Conservation (phyloP, 495 filamentous ascomycete genomes). For the Lophium mytilinum region DNA sequence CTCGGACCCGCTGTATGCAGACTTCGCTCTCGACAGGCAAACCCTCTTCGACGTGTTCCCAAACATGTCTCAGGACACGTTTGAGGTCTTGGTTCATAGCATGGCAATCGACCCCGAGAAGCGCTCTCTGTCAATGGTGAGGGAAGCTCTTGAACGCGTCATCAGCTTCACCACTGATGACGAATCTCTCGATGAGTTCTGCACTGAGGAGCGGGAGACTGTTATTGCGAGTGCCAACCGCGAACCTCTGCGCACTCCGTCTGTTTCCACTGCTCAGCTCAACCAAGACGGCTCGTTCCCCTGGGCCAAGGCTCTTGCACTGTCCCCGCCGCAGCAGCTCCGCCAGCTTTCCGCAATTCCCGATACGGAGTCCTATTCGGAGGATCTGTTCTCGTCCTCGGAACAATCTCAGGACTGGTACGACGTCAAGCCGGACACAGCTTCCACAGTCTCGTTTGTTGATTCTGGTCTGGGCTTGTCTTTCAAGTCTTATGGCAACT, state of each 20-base stretch:
- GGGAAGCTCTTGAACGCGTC: constrained; percentile 64
- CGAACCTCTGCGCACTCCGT: constrained; percentile 92
- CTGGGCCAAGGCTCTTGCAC: constrained; percentile 86
- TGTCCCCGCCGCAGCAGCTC: constrained; percentile 59
- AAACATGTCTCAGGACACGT: constrained; percentile 96
- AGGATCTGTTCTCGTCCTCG: constrained; percentile 81
- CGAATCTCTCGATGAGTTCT: constrained; percentile 87
- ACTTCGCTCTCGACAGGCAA: constrained; percentile 86
- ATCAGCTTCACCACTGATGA: constrained; percentile 94
- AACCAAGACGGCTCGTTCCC: constrained; percentile 79
- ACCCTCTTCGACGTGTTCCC: constrained; percentile 97
- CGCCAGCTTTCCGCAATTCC: constrained; percentile 84
- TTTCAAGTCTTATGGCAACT: constrained; percentile 53
- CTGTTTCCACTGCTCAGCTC: constrained; percentile 78
- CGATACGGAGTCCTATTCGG: constrained; percentile 69
- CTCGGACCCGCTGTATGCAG: constrained; percentile 79
- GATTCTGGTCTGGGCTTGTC: constrained; percentile 66
- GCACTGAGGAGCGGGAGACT: constrained; percentile 63
- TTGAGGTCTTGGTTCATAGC: constrained; percentile 79
- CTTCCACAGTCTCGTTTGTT: constrained; percentile 70
- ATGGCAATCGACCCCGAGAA: constrained; percentile 84
- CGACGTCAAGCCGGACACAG: constrained; percentile 53
- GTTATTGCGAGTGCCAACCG: constrained; percentile 77
- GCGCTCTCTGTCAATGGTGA: constrained; percentile 70
- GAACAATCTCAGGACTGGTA: constrained; percentile 44